Evolutionary conservation across 768 basidiomycete species (phyloP).

Genomic region (Suillus americanus): DNA sequence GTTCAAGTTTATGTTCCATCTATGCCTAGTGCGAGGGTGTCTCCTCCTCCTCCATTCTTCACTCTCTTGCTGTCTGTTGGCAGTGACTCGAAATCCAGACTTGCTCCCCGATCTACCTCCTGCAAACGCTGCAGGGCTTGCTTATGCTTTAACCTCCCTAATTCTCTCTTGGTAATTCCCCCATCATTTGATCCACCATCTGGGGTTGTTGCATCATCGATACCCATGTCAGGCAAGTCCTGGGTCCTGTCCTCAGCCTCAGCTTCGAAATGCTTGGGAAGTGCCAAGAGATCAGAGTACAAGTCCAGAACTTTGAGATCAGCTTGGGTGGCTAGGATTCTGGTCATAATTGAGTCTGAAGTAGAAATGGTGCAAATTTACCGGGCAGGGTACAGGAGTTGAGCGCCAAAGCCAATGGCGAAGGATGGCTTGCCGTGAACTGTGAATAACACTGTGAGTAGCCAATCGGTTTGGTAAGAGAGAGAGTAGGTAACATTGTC

Average conservation of each 20-base stretch:
- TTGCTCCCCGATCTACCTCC: slow-evolving; percentile 8
- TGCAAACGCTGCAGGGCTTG: slow-evolving; percentile 37
- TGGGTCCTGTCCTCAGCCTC: slow-evolving; percentile 43
- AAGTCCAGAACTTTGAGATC: slow-evolving; percentile 58
- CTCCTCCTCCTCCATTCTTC: slow-evolving; percentile 13
- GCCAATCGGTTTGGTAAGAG: background rate
- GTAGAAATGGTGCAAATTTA: slow-evolving; percentile 23
- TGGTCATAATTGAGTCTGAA: slow-evolving; percentile 1
- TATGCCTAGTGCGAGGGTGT: slow-evolving; percentile 5
- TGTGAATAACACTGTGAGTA: slow-evolving; percentile 10
- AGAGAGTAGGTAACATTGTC: slow-evolving; percentile 37
- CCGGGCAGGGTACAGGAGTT: slow-evolving; percentile 51
- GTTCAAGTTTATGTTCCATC: slow-evolving; percentile 3
- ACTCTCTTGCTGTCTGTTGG: slow-evolving; percentile 16
- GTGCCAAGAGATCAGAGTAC: slow-evolving; percentile 52
- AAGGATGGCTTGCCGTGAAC: slow-evolving; percentile 21
- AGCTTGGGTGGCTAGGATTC: slow-evolving; percentile 42
- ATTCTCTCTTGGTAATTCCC: slow-evolving; percentile 43
- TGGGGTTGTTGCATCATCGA: slow-evolving; percentile 14
- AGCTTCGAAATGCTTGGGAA: slow-evolving; percentile 59
- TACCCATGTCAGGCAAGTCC: slow-evolving; percentile 19
- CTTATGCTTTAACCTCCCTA: slow-evolving; percentile 53
- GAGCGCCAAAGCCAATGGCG: slow-evolving; percentile 40
- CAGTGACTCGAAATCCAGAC: slow-evolving; percentile 6
- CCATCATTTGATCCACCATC: slow-evolving; percentile 17